Base-by-base conservation (phyloP, 192 early-diverging fungal species). In the Chytriomyces sp. region DNA sequence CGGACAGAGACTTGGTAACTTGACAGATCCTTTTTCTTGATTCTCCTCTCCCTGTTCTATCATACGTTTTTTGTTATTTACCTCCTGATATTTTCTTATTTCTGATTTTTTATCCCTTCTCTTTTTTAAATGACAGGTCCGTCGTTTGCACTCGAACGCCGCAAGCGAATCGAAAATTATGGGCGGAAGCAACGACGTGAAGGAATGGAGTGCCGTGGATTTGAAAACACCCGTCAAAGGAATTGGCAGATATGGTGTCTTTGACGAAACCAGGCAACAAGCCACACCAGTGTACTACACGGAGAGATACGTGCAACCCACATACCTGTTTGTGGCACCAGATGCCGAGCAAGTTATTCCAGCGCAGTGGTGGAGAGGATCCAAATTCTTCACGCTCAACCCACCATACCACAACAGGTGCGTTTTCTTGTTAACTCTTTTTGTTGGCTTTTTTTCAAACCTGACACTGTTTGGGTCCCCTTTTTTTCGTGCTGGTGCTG, bases 261-360 rank as follows among this genome's bases (percentile, higher is more conserved):
- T 43, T 89, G 91, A 69, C 93, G 91, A 91, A 88, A 63, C 72
- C 3, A 24, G 53, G 7, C 89, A 86, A 84, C 80, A 69, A 89
- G 94, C 75, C 3, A 91, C 95, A 72, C 91, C 93, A 71, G 94
- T 97, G 35, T 99, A 99, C 85, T 88, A 97, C 89, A 94, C 94
- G 10, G 87, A 93, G 71, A 83, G 91, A 50, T 95, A 96, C 79
- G 90, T 90, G 11, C 84, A 82, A 77, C 91, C 93, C 64, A 83
- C 89, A 7, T 88, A 69, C 63, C 82, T 94, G 69, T 86, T 92
- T 72, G 78, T 93, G 68, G 90, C 92, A 61, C 86, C 88, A 78
- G 89, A 84, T 23, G 72, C 74, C 44, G 79, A 53, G 2, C 48
- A 72, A 8, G 63, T 75, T 44, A 81, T 87, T 11, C 75, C 28